A percentile compares a stretch with the other conserved stretches of the same genome.
phyloP scores from a whole-genome alignment of 75 land plant species.

The Sequoiadendron giganteum region DNA sequence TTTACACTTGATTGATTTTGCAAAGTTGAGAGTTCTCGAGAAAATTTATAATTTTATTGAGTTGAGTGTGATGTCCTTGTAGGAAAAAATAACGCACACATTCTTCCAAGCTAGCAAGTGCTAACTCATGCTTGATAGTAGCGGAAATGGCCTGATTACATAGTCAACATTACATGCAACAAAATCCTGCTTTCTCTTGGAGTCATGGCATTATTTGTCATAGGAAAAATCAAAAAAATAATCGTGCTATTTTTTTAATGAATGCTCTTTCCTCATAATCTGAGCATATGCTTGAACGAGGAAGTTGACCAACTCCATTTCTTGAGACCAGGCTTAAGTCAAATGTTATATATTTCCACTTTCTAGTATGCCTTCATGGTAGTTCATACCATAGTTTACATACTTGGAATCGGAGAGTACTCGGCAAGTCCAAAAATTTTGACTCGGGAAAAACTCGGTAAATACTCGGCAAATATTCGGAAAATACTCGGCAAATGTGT shows the following conservation, averaged over 20 bases:
- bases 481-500: no score
- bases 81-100: neutral
- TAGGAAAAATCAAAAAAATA: no score
- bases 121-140: neutral
- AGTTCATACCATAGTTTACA: no score
- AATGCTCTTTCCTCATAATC: neutral
- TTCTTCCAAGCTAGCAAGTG: neutral
- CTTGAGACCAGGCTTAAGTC: neutral
- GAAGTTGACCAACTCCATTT: neutral
- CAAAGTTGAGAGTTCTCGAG: neutral
- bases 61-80: neutral
- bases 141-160: neutral
- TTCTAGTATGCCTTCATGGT: no score
- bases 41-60: no score
- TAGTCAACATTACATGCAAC: neutral
- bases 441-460: no score
- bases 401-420: no score
- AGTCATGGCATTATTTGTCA: neutral
- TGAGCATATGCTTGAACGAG: neutral
- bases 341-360: no score
- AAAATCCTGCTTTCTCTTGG: neutral
- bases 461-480: no score
- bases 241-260: no score
- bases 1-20: neutral
- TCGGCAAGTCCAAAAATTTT: no score